phyloP scores from a whole-genome alignment of 176 grass and related monocot genomes.

The Oryza coarctata region DNA sequence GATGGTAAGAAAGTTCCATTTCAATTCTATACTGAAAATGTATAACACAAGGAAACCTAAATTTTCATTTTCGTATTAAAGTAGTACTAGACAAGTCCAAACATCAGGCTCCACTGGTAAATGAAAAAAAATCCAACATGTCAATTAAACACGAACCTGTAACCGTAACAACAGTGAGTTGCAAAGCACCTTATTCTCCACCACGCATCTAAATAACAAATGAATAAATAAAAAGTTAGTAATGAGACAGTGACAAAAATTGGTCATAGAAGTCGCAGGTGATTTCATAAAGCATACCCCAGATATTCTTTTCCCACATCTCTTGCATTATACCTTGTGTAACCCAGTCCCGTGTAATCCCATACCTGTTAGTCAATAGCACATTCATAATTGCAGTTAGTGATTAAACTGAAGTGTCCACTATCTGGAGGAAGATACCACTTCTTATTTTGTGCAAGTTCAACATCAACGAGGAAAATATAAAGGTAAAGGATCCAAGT shows the following conservation, averaged over 20 bases:
- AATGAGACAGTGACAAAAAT: not conserved
- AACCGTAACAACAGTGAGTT: slow-evolving; percentile 73
- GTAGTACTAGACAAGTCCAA: not conserved
- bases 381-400: not conserved
- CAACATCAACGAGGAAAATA: slow-evolving; percentile 1
- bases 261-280: not conserved
- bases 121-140: not conserved
- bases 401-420: not conserved
- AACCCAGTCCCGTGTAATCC: slow-evolving; percentile 97
- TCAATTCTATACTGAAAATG: slow-evolving; percentile 2
- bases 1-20: not conserved
- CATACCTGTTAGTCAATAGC: slow-evolving; percentile 60
- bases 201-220: slow-evolving; percentile 69
- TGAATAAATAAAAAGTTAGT: slow-evolving; percentile 5
- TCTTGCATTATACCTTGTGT: slow-evolving; percentile 82
- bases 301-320: slow-evolving; percentile 90
- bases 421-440: not conserved
- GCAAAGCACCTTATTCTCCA: slow-evolving; percentile 99
- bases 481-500: not conserved
- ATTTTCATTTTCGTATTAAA: not conserved
- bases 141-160: slow-evolving; percentile 55
- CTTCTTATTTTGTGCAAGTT: not conserved
- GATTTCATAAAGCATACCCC: slow-evolving; percentile 57
- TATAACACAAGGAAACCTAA: slow-evolving; percentile 11
- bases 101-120: not conserved